These are phyloP conservation scores for Hemisphaericaspora subhashii DNA, from an alignment of 1,139 yeast species.

Conservation along the genomic window DNA sequence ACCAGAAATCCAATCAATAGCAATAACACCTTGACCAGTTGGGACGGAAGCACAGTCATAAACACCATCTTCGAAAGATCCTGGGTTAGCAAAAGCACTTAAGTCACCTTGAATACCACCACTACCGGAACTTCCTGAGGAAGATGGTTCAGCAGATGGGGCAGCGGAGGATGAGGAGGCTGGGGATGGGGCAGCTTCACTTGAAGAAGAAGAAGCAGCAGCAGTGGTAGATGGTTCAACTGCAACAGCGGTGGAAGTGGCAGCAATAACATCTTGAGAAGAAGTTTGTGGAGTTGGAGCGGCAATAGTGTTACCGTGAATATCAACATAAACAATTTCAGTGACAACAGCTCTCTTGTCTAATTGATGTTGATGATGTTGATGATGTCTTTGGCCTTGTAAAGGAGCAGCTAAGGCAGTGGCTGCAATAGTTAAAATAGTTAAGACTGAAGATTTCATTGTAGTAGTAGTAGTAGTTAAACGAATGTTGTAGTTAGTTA, in stretches of 20 bases:
- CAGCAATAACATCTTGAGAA: slow-evolving; percentile 5
- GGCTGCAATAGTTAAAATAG: slow-evolving; percentile 23
- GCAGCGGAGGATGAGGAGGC: slow-evolving; percentile 17
- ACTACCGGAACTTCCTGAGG: slow-evolving; percentile 18
- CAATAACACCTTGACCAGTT: slow-evolving; percentile 71
- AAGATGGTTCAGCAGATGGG: slow-evolving; percentile 23
- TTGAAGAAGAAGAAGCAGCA: slow-evolving; percentile 8
- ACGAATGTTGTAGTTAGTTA: slow-evolving; percentile 7
- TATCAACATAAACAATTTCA: slow-evolving; percentile 80
- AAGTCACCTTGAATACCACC: slow-evolving; percentile 58
- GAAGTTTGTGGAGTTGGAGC: slow-evolving; percentile 14
- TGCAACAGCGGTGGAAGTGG: slow-evolving; percentile 12
- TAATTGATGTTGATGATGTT: slow-evolving; percentile 33
- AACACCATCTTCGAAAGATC: slow-evolving; percentile 62
- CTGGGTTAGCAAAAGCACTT: slow-evolving; percentile 50
- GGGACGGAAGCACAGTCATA: slow-evolving; percentile 62
- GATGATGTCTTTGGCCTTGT: slow-evolving; percentile 35
- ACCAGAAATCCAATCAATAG: slow-evolving; percentile 54
- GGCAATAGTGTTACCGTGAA: slow-evolving; percentile 52
- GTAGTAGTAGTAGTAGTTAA: slow-evolving; percentile 3
- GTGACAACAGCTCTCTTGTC: slow-evolving; percentile 73
- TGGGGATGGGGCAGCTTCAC: slow-evolving; percentile 19
- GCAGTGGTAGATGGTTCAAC: slow-evolving; percentile 10
- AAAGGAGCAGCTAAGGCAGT: slow-evolving; percentile 32
- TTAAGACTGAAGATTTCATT: slow-evolving; percentile 21